Conservation (phyloP, 2,329 filamentous ascomycete genomes). For the Paraphaeosphaeria minitans region DNA sequence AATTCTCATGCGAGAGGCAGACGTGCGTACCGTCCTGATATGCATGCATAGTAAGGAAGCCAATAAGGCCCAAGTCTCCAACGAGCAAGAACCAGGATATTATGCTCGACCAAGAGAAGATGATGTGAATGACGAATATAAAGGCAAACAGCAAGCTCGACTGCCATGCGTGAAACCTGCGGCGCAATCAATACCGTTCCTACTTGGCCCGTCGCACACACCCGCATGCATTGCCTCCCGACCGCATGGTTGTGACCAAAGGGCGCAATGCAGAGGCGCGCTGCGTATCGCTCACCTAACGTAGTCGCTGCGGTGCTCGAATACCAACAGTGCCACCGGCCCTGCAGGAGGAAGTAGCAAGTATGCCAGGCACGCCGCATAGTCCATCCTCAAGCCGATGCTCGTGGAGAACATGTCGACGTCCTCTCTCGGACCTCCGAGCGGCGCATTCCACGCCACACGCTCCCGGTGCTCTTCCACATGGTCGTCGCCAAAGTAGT, state of each 20-base stretch:
- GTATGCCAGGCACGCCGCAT: conserved; percentile 91
- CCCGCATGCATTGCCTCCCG: not conserved
- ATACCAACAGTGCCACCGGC: conserved; percentile 78
- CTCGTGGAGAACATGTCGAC: conserved; percentile 85
- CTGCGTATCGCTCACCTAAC: conserved; percentile 69
- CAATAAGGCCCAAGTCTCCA: conserved; percentile 76
- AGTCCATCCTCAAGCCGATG: conserved; percentile 81
- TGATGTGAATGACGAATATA: conserved; percentile 72
- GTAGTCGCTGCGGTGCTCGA: conserved; percentile 96
- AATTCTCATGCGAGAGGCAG: not conserved
- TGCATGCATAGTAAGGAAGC: conserved; percentile 74
- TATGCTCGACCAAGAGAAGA: conserved; percentile 84
- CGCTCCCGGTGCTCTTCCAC: conserved; percentile 28
- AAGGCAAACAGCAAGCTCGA: conserved; percentile 80
- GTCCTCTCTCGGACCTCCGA: conserved; percentile 61
- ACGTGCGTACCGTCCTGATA: conserved; percentile 75
- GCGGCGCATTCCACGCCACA: conserved; percentile 37
- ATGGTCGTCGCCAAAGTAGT: conserved; percentile 38
- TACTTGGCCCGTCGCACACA: not conserved
- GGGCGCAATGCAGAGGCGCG: not conserved
- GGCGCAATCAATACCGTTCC: conserved; percentile 14
- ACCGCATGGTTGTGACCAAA: not conserved
- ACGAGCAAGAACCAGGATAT: conserved; percentile 84
- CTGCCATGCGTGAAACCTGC: conserved; percentile 96
- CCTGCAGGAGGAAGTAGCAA: conserved; percentile 82